Conservation (phyloP, 2,329 filamentous ascomycete species). For the Colletotrichum tropicicola region DNA sequence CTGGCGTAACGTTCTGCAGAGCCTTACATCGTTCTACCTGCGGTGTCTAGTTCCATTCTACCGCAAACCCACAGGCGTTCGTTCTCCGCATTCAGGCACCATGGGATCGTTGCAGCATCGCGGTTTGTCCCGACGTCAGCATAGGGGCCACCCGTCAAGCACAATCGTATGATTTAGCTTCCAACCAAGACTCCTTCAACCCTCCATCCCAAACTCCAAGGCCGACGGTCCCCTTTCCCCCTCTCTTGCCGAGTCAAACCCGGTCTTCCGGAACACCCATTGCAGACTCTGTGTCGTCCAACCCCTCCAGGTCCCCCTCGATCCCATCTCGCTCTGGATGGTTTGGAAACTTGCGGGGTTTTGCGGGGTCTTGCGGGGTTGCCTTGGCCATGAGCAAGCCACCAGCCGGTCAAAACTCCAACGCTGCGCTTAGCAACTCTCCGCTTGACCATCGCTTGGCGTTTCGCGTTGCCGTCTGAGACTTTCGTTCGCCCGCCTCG, state of each 20-base stretch:
- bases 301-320: background rate
- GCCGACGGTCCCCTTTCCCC: background rate
- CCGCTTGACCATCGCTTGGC: slow-evolving; percentile 3
- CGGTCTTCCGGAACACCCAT: background rate
- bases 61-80: background rate
- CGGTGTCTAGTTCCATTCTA: background rate
- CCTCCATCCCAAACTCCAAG: background rate
- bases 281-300: background rate
- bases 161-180: background rate
- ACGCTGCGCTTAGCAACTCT: background rate
- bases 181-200: background rate
- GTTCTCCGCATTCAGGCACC: background rate
- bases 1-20: background rate
- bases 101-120: background rate
- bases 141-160: background rate
- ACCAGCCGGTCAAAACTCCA: background rate
- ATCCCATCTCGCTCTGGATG: slow-evolving; percentile 1
- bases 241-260: background rate
- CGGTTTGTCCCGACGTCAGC: slow-evolving; percentile 8
- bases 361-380: slow-evolving; percentile 25
- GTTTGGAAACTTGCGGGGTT: slow-evolving; percentile 22
- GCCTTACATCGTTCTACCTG: background rate
- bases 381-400: background rate
- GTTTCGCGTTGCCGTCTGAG: slow-evolving; percentile 14
- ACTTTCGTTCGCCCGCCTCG: background rate